These are phyloP conservation scores for Blastomyces percursus DNA, from an alignment of 2,329 filamentous ascomycete genomes.

Conservation along the genomic window DNA sequence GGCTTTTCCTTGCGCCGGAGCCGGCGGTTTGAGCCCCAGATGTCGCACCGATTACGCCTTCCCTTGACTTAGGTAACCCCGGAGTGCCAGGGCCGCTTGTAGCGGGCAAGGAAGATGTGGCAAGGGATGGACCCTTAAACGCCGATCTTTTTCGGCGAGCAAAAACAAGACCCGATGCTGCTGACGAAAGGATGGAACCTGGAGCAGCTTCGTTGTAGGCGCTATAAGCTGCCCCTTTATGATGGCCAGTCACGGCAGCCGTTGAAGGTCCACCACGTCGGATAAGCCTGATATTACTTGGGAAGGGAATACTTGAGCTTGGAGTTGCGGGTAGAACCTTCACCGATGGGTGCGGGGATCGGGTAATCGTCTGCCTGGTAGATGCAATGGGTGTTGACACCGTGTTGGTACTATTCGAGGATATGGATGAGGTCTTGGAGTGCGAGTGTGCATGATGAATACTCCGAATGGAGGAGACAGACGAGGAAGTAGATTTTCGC, in stretches of 20 bases:
- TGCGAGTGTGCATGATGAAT: conserved; percentile 83
- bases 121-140: conserved; percentile 37
- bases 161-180: conserved; percentile 35
- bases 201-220: conserved; percentile 31
- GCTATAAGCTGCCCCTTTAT: conserved; percentile 20
- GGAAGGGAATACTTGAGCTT: conserved; percentile 58
- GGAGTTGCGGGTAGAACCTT: conserved; percentile 93
- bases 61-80: conserved; percentile 21
- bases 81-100: conserved; percentile 26
- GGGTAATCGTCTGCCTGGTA: conserved; percentile 39
- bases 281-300: conserved; percentile 74
- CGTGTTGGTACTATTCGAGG: conserved; percentile 64
- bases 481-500: conserved; percentile 91
- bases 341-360: conserved; percentile 78
- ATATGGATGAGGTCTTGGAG: conserved; percentile 89
- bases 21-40: conserved; percentile 15
- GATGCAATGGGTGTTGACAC: conserved; percentile 56
- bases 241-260: conserved; percentile 18
- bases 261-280: conserved; percentile 35
- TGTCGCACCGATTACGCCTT: conserved; percentile 20
- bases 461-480: conserved; percentile 81
- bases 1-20: conserved; percentile 28
- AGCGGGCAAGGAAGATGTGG: conserved; percentile 27
- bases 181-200: conserved; percentile 28
- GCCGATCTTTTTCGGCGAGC: conserved; percentile 36